Percentiles rank a stretch among this genome's conserved stretches.
These are phyloP conservation scores for Pseudomassariella vexata DNA, from an alignment of 2,329 filamentous ascomycete species.

Conservation along the genomic window DNA sequence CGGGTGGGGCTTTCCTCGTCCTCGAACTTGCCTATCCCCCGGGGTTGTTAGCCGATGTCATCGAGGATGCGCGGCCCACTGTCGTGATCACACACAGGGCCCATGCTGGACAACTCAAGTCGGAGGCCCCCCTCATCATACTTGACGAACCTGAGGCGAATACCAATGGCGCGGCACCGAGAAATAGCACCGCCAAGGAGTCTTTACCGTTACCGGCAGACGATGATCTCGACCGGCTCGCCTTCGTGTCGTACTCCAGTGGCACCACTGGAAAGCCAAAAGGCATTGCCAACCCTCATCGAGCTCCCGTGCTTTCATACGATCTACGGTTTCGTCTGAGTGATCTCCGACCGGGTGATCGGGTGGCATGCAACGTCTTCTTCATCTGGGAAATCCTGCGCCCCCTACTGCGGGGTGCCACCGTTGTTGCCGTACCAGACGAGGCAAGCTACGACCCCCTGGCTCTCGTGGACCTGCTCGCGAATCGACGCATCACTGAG, in stretches of 20 bases:
- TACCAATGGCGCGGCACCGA: constrained; percentile 18
- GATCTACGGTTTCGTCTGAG: constrained; percentile 65
- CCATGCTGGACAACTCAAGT: constrained; percentile 61
- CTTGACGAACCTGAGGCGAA: constrained; percentile 47
- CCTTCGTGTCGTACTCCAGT: constrained; percentile 77
- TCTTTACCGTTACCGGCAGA: constrained; percentile 50
- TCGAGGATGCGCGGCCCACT: constrained; percentile 67
- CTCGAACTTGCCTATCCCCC: constrained; percentile 75
- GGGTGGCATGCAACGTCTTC: constrained; percentile 84
- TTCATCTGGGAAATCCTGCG: constrained; percentile 83
- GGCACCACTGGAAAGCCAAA: constrained; percentile 73
- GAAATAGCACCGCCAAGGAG: constrained; percentile 28
- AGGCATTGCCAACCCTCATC: constrained; percentile 74
- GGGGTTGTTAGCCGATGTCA: constrained; percentile 66
- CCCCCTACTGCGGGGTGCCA: constrained; percentile 69
- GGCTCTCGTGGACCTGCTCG: constrained; percentile 65
- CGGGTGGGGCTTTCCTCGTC: constrained; percentile 74
- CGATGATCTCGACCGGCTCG: constrained; percentile 65
- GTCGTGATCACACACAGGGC: constrained; percentile 64
- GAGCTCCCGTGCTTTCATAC: constrained; percentile 69
- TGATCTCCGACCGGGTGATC: constrained; percentile 64
- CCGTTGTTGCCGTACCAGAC: constrained; percentile 69
- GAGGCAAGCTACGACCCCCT: constrained; percentile 72
- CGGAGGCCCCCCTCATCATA: constrained; percentile 56
- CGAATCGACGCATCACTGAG: constrained; percentile 63